phyloP scores from a whole-genome alignment of 139 green algal genomes.

The Pleodorina starrii region DNA sequence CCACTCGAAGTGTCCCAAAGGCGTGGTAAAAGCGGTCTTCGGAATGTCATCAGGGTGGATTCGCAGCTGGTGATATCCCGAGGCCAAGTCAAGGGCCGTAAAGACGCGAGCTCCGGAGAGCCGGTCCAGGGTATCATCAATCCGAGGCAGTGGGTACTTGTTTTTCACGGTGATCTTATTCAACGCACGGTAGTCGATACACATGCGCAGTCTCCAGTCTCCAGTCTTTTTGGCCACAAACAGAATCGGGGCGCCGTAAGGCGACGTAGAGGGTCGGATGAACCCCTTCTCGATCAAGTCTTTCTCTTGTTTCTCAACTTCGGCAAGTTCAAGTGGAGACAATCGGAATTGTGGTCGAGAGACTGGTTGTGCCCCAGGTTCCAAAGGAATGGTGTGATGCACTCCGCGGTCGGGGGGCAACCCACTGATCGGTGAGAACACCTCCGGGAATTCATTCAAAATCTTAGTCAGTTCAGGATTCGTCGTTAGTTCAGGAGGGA shows the following conservation, averaged over 20 bases:
- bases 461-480: background rate
- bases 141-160: too few relatives aligned
- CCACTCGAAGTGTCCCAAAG: conserved; percentile 59
- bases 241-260: conserved; percentile 26
- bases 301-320: conserved; percentile 4
- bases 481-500: background rate
- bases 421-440: background rate
- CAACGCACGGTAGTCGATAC: conserved; percentile 48
- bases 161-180: conserved; percentile 52
- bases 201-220: conserved; percentile 48
- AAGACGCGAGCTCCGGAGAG: conserved; percentile 15
- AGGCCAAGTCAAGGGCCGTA: background rate
- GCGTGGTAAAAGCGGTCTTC: conserved; percentile 54
- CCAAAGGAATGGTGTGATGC: conserved; percentile 26
- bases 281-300: conserved; percentile 34
- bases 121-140: too few relatives aligned
- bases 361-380: too few relatives aligned
- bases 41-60: too few relatives aligned
- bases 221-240: conserved; percentile 54
- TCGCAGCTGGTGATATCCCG: too few relatives aligned
- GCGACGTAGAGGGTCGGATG: conserved; percentile 11
- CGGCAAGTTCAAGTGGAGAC: background rate
- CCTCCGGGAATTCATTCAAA: background rate
- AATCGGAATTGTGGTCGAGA: conserved; percentile 19
- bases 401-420: conserved; percentile 33